phyloP scores from a whole-genome alignment of 192 early-diverging fungal species.

The Dispira parvispora region DNA sequence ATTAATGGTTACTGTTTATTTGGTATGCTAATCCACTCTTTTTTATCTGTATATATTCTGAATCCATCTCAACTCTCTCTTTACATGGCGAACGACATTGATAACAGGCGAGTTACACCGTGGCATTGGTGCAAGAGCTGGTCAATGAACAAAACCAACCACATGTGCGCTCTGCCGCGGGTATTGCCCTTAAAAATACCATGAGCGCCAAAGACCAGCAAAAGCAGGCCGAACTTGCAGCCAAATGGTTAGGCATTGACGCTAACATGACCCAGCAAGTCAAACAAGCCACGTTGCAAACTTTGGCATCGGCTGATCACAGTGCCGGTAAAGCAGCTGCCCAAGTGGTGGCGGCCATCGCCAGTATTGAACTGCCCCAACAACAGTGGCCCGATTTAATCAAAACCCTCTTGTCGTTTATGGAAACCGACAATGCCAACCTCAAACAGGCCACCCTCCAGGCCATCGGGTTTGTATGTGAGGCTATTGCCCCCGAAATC shows the following conservation, averaged over 20 bases:
- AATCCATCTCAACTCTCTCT: too few species aligned
- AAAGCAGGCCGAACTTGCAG: slow-evolving; percentile 37
- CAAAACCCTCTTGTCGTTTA: slow-evolving; percentile 54
- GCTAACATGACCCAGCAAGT: slow-evolving; percentile 37
- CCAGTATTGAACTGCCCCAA: slow-evolving; percentile 80
- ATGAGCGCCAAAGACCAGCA: slow-evolving; percentile 60
- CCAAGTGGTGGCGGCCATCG: slow-evolving; percentile 81
- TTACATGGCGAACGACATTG: too few species aligned
- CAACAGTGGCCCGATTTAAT: slow-evolving; percentile 82
- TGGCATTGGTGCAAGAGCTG: slow-evolving; percentile 66
- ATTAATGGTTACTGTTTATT: too few species aligned
- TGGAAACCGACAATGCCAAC: slow-evolving; percentile 46
- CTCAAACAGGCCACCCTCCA: slow-evolving; percentile 70
- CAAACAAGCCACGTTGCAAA: slow-evolving; percentile 40
- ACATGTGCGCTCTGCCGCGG: slow-evolving; percentile 61
- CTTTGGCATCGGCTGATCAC: slow-evolving; percentile 22
- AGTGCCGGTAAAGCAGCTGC: slow-evolving; percentile 50
- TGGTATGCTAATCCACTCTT: too few species aligned
- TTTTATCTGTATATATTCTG: too few species aligned
- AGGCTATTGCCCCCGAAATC: slow-evolving; percentile 64
- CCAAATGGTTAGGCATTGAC: slow-evolving; percentile 47
- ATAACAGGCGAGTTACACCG: slow-evolving; percentile 41
- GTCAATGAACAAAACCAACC: slow-evolving; percentile 49
- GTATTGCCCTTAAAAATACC: slow-evolving; percentile 86
- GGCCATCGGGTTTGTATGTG: slow-evolving; percentile 88